Evolutionary conservation across 2,329 filamentous ascomycete species (phyloP), one percentile per base, ranked within the genome.

Genomic region (Helotiales sp.): DNA sequence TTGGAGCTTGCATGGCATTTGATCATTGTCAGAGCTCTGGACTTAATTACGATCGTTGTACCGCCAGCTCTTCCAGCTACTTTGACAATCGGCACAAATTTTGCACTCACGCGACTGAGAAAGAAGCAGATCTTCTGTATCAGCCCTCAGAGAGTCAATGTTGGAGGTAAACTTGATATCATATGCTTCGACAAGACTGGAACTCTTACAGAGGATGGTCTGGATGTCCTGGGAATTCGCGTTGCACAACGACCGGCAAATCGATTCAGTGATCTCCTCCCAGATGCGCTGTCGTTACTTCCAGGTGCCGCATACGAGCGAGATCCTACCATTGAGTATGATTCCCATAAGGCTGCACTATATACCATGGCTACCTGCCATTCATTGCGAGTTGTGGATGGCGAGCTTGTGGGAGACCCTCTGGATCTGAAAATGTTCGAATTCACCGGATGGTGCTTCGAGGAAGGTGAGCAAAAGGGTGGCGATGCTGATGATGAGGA

Each of bases 101-200:
- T 99, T 78, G 96, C 96, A 1, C 82, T 99, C 1, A 90, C 87
- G 11, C 88, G 96, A 28, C 83, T 99, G 32, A 97, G 93, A 80
- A 88, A 90, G 70, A 94, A 96, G 78, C 87, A 93, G 50, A 97
- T 99, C 43, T 99, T 97, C 77, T 99, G 96, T 76, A 99, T 98
- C 75, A 98, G 95, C 72, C 96, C 96, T 0, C 96, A 99, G 76
- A 88, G 96, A 74, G 95, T 99, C 65, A 99, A 98, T 75, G 93
- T 99, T 6, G 96, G 92, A 17, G 96, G 96, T 59, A 98, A 98
- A 79, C 82, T 99, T 3, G 96, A 99, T 76, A 88, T 98, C 11
- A 92, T 99, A 81, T 97, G 95, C 79, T 99, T 99, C 71, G 96
- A 99, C 81, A 99, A 99, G 81, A 99, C 96, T 0, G 96, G 96